phyloP scores from a whole-genome alignment of 2,329 filamentous ascomycete species.

The Fusarium xyrophilum region DNA sequence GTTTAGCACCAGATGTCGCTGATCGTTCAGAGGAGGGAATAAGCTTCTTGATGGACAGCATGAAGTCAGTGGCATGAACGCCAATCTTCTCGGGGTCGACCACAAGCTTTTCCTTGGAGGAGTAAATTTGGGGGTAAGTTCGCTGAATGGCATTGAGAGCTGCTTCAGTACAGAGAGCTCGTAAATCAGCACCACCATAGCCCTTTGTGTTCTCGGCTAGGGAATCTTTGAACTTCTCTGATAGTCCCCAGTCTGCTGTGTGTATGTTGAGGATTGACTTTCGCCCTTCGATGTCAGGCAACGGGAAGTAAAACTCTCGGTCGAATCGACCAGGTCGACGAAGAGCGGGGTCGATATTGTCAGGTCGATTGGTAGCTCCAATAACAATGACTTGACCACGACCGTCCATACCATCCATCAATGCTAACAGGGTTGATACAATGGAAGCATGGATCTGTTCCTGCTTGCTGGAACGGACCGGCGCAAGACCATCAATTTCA shows the following conservation, averaged over 20 bases:
- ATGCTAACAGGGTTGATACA: constrained; percentile 87
- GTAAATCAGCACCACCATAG: constrained; percentile 93
- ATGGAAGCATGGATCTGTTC: constrained; percentile 99
- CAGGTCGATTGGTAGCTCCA: constrained; percentile 95
- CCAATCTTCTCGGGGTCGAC: constrained; percentile 86
- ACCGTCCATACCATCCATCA: constrained; percentile 99
- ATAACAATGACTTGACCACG: constrained; percentile 98
- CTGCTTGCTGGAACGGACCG: constrained; percentile 95
- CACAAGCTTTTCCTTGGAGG: constrained; percentile 84
- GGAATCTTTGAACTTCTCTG: constrained; percentile 78
- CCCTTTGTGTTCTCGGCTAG: constrained; percentile 91
- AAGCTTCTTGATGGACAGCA: constrained; percentile 96
- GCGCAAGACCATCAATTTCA: constrained; percentile 95
- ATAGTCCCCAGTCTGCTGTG: constrained; percentile 89
- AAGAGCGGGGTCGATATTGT: constrained; percentile 95
- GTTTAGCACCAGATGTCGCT: constrained; percentile 80
- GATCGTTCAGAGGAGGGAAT: constrained; percentile 93
- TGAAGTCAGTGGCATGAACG: constrained; percentile 92
- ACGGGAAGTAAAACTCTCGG: constrained; percentile 95
- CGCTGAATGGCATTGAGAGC: constrained; percentile 94
- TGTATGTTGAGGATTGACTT: constrained; percentile 93
- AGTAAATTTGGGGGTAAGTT: constrained; percentile 95
- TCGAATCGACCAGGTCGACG: constrained; percentile 94
- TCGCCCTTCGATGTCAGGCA: constrained; percentile 81
- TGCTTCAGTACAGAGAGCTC: constrained; percentile 93